phyloP scores from a whole-genome alignment of 331 rosid species.

The Rosa hybrid region DNA sequence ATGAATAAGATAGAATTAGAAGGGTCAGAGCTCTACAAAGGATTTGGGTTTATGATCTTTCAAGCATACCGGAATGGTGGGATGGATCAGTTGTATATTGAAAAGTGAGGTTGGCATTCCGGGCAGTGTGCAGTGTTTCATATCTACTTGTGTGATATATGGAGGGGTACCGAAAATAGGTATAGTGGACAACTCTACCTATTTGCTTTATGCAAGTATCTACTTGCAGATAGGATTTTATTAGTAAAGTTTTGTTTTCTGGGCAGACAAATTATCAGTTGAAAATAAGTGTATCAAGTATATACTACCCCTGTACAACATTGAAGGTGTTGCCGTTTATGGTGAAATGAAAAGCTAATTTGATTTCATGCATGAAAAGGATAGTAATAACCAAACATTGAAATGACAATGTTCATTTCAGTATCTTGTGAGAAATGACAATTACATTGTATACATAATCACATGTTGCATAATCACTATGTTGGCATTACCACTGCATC shows the following conservation, averaged over 20 bases:
- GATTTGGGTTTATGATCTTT: not conserved
- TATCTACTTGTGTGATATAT: constrained; percentile 48
- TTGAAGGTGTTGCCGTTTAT: constrained; percentile 23
- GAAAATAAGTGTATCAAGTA: constrained; percentile 12
- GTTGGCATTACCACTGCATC: too few species aligned
- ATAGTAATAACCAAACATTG: not conserved
- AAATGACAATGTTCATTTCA: too few species aligned
- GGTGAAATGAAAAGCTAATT: constrained; percentile 5
- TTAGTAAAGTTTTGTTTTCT: constrained; percentile 27
- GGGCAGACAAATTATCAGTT: not conserved
- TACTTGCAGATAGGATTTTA: constrained; percentile 31
- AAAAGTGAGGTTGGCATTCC: constrained; percentile 37
- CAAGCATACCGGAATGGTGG: constrained; percentile 7
- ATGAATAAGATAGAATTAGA: not conserved
- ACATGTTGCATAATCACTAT: too few species aligned
- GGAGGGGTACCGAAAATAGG: constrained; percentile 25
- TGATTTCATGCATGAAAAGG: not conserved
- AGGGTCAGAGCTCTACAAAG: not conserved
- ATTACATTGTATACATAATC: too few species aligned
- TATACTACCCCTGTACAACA: not conserved
- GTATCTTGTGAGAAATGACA: too few species aligned
- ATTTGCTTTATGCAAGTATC: too few species aligned
- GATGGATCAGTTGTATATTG: constrained; percentile 4
- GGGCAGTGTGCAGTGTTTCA: constrained; percentile 27
- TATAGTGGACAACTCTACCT: constrained; percentile 39